Base-by-base conservation (phyloP, 2,329 filamentous ascomycete genomes). In the Whalleya microplaca region DNA sequence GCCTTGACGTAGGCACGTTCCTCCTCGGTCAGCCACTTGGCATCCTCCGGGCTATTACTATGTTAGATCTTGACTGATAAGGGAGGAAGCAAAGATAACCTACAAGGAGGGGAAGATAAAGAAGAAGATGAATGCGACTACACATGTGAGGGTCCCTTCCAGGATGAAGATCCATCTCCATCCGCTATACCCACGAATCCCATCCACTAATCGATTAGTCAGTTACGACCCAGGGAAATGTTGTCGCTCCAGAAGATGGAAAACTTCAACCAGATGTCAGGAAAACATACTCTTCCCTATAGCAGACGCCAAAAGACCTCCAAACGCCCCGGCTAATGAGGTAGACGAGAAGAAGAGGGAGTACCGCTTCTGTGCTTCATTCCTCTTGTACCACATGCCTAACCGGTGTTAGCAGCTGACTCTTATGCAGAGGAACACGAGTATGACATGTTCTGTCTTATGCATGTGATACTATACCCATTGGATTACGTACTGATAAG, bases 311-410 rank as follows among this genome's bases (percentile, higher is more conserved):
- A 97, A 80, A 1, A 97, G 81, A 2, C 92, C 92, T 43, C 91
- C 92, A 66, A 96, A 97, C 0, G 92, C 90, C 29, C 90, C 90
- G 1, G 90, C 90, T 2, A 94, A 78, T 0, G 88, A 90, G 0
- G 90, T 93, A 23, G 83, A 91, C 68, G 84, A 87, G 79, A 98
- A 98, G 80, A 98, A 98, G 79, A 98, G 93, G 16, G 88, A 90
- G 76, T 93, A 97, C 27, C 95, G 87, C 68, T 92, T 91, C 75
- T 98, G 94, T 2, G 93, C 92, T 75, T 98, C 95, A 44, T 80
- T 80, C 57, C 94, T 86, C 57, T 88, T 87, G 67, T 98, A 99
- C 92, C 90, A 96, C 87, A 94, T 94, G 55, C 90, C 78, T 76
- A 46, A 42, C 27, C 21, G n/a, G 45, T 21, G 6, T 68, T 54